These are phyloP conservation scores for Termitomyces sp. DNA, from an alignment of 768 basidiomycete species.

Conservation along the genomic window DNA sequence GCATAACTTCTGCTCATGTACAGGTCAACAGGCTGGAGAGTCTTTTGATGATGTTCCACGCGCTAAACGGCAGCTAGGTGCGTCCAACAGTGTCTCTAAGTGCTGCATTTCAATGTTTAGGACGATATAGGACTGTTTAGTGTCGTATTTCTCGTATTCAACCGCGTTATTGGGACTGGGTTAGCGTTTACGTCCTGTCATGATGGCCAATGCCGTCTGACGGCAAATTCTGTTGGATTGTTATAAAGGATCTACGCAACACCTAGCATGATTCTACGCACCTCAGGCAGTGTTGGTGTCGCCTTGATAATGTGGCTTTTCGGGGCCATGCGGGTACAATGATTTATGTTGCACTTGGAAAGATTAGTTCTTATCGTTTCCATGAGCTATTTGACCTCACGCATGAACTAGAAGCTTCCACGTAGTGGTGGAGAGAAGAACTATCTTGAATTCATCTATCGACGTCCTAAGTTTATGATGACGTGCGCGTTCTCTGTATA, in stretches of 20 bases:
- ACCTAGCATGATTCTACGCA: conserved; percentile 60
- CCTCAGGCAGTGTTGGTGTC: conserved; percentile 69
- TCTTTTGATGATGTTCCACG: conserved; percentile 17
- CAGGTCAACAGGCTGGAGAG: conserved; percentile 13
- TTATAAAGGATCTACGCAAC: conserved; percentile 61
- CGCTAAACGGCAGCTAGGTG: conserved; percentile 17
- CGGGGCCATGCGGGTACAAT: conserved; percentile 64
- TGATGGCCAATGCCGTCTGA: background rate
- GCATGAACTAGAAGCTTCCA: conserved; percentile 56
- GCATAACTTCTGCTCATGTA: too few relatives aligned
- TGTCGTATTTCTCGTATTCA: conserved; percentile 67
- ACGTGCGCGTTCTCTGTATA: conserved; percentile 54
- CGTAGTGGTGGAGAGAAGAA: conserved; percentile 75
- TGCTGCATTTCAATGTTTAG: background rate
- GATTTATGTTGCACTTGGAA: conserved; percentile 75
- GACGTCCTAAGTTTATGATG: conserved; percentile 54
- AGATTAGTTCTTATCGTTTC: conserved; percentile 34
- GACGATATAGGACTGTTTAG: conserved; percentile 40
- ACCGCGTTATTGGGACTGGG: conserved; percentile 75
- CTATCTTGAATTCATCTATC: conserved; percentile 70
- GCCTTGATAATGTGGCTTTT: conserved; percentile 71
- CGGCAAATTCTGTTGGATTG: background rate
- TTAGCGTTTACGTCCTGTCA: conserved; percentile 19
- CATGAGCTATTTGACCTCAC: conserved; percentile 16
- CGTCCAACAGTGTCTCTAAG: background rate